Base-by-base conservation (phyloP, 1,139 yeast species). In the Meyerozyma carpophila region DNA sequence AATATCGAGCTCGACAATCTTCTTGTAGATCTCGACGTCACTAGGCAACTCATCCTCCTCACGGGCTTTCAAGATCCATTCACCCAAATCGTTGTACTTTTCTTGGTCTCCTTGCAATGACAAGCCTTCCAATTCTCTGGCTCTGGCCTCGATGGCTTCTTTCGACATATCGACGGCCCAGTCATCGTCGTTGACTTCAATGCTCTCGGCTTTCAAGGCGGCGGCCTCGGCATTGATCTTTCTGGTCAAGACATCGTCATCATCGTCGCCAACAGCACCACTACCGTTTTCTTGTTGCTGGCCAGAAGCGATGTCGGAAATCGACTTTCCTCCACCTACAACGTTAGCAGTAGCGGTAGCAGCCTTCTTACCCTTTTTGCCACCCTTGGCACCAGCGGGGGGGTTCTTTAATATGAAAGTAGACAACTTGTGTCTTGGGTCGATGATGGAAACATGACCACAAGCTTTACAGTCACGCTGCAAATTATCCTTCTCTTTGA, bases 111-210 rank as follows among this genome's bases (percentile, higher is more conserved):
- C 54, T 24, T 61, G 70, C 21, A 62, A 66, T 36, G 67, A 61
- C 50, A 79, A 57, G 39, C 80, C 84, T 66, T 90, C 95, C 52
- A 91, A 75, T 61, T 86, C 95, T 58, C 82, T 75, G 45, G 96
- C 96, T 69, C 99, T 87, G 37, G 88, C 90, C 60, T 87, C 85
- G 55, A 94, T 89, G 44, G 98, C 98, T 66, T 90, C 98, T 62
- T 87, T 95, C 43, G 96, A 87, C 81, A 93, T 87, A 64, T 93
- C 99, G 43, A 91, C 97, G 18, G 98, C 90, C 98, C 98, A 93
- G 52, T 89, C 96, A 56, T 88, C 97, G 60, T 90, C 96, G 51
- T 81, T 81, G 41, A 77, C 77, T 53, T 81, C 83, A 45, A 85
- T 81, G 46, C 79, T 77, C 50, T 75, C 74, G 29, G 67, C 68